Evolutionary conservation across 805 yeast species (phyloP).

Genomic region (Metschnikowia koreensis): DNA sequence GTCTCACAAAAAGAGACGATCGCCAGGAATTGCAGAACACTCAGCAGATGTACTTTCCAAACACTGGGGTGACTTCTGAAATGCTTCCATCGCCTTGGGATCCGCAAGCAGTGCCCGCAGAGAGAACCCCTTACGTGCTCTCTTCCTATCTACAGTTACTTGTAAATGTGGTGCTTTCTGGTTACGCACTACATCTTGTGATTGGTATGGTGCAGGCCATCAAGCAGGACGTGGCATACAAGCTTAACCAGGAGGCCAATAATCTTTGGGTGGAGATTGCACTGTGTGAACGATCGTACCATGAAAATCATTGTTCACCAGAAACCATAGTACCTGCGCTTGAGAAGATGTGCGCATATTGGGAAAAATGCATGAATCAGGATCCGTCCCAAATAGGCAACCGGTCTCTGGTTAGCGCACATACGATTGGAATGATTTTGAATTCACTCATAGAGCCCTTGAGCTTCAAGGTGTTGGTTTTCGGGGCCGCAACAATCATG

Average conservation of each 20-base stretch:
- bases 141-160: slow-evolving; percentile 61
- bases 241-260: slow-evolving; percentile 47
- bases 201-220: slow-evolving; percentile 48
- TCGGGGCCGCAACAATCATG: slow-evolving; percentile 44
- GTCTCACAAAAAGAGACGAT: background rate
- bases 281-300: slow-evolving; percentile 50
- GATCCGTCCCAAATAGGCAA: slow-evolving; percentile 51
- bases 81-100: slow-evolving; percentile 63
- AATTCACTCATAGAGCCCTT: slow-evolving; percentile 68
- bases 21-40: background rate
- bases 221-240: slow-evolving; percentile 50
- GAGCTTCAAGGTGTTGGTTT: slow-evolving; percentile 54
- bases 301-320: slow-evolving; percentile 57
- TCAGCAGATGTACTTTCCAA: background rate
- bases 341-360: slow-evolving; percentile 52
- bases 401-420: slow-evolving; percentile 55
- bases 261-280: slow-evolving; percentile 51
- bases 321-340: slow-evolving; percentile 58
- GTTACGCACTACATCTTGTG: slow-evolving; percentile 44
- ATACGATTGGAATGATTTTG: slow-evolving; percentile 57
- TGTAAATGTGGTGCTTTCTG: slow-evolving; percentile 47
- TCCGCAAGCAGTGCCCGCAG: slow-evolving; percentile 47
- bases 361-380: slow-evolving; percentile 67
- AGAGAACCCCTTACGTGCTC: slow-evolving; percentile 52
- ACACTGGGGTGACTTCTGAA: background rate